Evolutionary conservation across 2,329 filamentous ascomycete genomes (phyloP).

Genomic region (Corinectria fuckeliana): DNA sequence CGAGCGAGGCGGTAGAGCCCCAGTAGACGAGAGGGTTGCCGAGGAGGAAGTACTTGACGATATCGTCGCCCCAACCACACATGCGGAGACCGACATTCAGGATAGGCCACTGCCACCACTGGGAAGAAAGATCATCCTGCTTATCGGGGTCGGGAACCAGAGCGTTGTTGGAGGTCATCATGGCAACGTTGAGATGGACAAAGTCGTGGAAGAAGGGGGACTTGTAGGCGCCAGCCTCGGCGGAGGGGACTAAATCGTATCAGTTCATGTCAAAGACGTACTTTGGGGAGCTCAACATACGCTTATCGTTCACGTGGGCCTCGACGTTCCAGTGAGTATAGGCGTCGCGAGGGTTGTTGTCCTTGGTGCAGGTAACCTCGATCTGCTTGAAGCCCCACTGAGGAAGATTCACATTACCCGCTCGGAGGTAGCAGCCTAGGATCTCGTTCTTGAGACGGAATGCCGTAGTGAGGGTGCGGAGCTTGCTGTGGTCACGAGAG

Average conservation of each 20-base stretch:
- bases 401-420: constrained; percentile 93
- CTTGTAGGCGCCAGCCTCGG: constrained; percentile 90
- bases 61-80: constrained; percentile 97
- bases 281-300: constrained; percentile 60
- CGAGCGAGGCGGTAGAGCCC: constrained; percentile 84
- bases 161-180: constrained; percentile 99
- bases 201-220: constrained; percentile 98
- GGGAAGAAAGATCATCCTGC: constrained; percentile 95
- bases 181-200: constrained; percentile 96
- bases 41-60: constrained; percentile 97
- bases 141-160: constrained; percentile 97
- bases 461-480: constrained; percentile 90
- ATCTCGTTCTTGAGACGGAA: constrained; percentile 86
- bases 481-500: constrained; percentile 80
- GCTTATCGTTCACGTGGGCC: constrained; percentile 89
- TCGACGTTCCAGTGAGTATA: constrained; percentile 99
- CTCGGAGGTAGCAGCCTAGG: constrained; percentile 91
- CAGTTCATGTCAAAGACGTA: constrained; percentile 4
- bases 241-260: constrained; percentile 73
- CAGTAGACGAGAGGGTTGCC: constrained; percentile 97
- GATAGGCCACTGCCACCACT: constrained; percentile 99
- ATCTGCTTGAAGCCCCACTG: constrained; percentile 99
- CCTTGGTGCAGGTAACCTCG: constrained; percentile 92
- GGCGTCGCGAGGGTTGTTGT: constrained; percentile 88
- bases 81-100: constrained; percentile 95